Evolutionary conservation across 2,329 filamentous ascomycete species (phyloP).

Genomic region (Helminthosporium solani): DNA sequence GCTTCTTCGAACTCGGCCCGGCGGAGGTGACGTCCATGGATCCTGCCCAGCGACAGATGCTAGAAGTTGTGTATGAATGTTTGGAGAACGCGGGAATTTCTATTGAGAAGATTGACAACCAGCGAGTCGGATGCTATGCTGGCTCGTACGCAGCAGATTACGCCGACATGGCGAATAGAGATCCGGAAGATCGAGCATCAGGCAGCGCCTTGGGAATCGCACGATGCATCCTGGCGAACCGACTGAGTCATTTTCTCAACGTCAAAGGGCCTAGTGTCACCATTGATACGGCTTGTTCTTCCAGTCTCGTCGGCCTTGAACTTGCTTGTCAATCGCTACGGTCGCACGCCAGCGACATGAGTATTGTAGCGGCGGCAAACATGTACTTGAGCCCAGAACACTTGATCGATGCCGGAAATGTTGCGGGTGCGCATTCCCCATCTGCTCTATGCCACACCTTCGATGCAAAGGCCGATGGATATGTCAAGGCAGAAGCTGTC

Average conservation of each 20-base stretch:
- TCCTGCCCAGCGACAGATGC: constrained; percentile 27
- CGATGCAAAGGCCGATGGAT: constrained; percentile 26
- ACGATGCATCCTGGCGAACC: constrained; percentile 15
- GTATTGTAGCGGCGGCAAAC: constrained; percentile 7
- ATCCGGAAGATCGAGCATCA: constrained; percentile 10
- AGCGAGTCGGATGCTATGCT: constrained; percentile 8
- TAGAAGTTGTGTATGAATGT: constrained; percentile 34
- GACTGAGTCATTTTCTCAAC: constrained; percentile 23
- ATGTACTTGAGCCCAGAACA: constrained; percentile 14
- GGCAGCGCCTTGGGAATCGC: constrained; percentile 1
- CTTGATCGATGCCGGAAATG: constrained; percentile 1
- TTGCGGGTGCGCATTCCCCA: constrained; percentile 12
- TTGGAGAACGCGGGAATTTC: constrained; percentile 37
- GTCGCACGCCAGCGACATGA: constrained; percentile 2
- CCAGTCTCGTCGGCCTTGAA: constrained; percentile 22
- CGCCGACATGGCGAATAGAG: constrained; percentile 14
- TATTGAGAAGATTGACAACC: constrained; percentile 7
- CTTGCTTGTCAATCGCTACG: constrained; percentile 18
- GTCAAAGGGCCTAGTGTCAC: constrained; percentile 23
- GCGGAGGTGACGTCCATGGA: constrained; percentile 17
- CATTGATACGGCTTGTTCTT: constrained; percentile 32
- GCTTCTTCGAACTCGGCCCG: constrained; percentile 13
- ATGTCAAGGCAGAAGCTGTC: constrained; percentile 30
- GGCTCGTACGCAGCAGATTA: constrained; percentile 25
- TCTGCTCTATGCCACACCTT: constrained; percentile 25